Evolutionary conservation across 129 eudicot genomes (phyloP).

Genomic region (Chrysanthemum seticuspe): DNA sequence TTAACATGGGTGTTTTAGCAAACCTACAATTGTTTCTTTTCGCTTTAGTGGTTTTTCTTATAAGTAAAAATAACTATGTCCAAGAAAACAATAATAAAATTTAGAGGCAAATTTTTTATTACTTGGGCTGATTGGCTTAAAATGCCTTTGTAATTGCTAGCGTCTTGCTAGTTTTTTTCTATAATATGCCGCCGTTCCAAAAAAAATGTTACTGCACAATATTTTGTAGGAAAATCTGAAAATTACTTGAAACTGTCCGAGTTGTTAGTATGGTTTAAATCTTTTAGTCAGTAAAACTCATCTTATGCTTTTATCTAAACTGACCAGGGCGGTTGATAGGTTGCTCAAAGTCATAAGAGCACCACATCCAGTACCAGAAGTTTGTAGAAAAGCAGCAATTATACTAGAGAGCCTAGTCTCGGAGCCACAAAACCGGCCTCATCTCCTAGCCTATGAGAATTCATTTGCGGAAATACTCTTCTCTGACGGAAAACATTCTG

Average conservation of each 20-base stretch:
- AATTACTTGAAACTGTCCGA: not conserved
- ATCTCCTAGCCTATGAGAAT: conserved; percentile 72
- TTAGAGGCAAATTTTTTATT: too few species aligned
- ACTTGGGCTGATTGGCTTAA: too few species aligned
- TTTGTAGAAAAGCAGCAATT: conserved; percentile 88
- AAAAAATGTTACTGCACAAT: not conserved
- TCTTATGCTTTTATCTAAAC: not conserved
- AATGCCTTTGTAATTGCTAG: too few species aligned
- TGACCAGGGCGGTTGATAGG: conserved; percentile 89
- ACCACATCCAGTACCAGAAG: conserved; percentile 94
- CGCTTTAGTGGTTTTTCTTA: not conserved
- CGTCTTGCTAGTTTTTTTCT: too few species aligned
- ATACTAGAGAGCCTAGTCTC: conserved; percentile 83
- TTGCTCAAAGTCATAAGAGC: conserved; percentile 75
- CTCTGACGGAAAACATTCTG: conserved; percentile 79
- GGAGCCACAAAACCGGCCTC: conserved; percentile 88
- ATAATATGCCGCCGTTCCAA: too few species aligned
- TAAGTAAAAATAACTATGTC: not conserved
- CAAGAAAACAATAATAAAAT: not conserved
- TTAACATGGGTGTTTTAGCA: conserved; percentile 6
- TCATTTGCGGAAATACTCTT: conserved; percentile 90
- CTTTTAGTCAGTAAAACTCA: not conserved
- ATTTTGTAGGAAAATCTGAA: not conserved
- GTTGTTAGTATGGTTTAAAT: not conserved
- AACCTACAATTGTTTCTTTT: not conserved